Evolutionary conservation across 495 filamentous ascomycete species (phyloP).

Genomic region (Cudoniella acicularis): DNA sequence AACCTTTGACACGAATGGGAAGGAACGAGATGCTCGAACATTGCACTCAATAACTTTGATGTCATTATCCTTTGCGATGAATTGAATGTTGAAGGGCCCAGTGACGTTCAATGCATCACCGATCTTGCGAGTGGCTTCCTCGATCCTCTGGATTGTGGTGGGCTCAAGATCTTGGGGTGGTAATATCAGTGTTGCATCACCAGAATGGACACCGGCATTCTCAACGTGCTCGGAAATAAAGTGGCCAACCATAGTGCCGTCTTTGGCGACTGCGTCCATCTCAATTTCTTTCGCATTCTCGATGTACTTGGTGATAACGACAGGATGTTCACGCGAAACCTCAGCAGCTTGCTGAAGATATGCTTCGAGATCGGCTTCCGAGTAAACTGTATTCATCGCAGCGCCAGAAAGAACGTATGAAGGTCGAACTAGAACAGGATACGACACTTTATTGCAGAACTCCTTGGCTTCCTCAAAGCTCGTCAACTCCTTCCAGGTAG

Average conservation of each 20-base stretch:
- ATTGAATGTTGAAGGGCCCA: slow-evolving; percentile 97
- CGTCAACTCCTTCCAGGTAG: slow-evolving; percentile 95
- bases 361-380: slow-evolving; percentile 77
- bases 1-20: slow-evolving; percentile 97
- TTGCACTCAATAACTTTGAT: slow-evolving; percentile 99
- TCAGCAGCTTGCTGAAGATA: slow-evolving; percentile 86
- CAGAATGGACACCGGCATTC: slow-evolving; percentile 94
- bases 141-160: slow-evolving; percentile 86
- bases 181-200: slow-evolving; percentile 89
- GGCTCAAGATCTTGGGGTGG: slow-evolving; percentile 90
- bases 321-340: slow-evolving; percentile 92
- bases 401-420: slow-evolving; percentile 96
- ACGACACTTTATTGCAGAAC: slow-evolving; percentile 81
- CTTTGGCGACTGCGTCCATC: slow-evolving; percentile 88
- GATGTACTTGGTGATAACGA: slow-evolving; percentile 98
- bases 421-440: slow-evolving; percentile 90
- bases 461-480: slow-evolving; percentile 80
- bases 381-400: slow-evolving; percentile 96
- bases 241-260: slow-evolving; percentile 81
- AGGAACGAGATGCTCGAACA: slow-evolving; percentile 90
- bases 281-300: slow-evolving; percentile 97
- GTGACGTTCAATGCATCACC: slow-evolving; percentile 93
- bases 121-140: slow-evolving; percentile 94
- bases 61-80: slow-evolving; percentile 98
- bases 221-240: slow-evolving; percentile 96